Evolutionary conservation across 2,329 filamentous ascomycete genomes (phyloP).

Genomic region (Colletotrichum tropicale): DNA sequence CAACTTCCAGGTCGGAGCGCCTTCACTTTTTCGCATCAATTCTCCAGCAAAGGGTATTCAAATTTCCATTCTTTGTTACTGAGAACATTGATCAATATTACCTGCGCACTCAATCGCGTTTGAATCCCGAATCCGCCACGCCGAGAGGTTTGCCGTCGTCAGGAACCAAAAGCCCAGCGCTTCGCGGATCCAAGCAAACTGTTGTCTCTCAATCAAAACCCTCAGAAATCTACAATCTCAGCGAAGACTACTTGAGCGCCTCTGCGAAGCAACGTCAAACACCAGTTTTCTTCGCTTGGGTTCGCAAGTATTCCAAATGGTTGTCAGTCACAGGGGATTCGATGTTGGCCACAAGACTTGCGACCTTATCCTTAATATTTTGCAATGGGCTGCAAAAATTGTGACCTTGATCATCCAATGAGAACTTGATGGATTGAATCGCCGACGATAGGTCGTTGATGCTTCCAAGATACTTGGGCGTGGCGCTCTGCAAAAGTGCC

Average conservation of each 20-base stretch:
- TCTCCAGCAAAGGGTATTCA: not conserved
- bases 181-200: not conserved
- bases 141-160: not conserved
- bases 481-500: not conserved
- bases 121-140: not conserved
- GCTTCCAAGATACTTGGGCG: not conserved
- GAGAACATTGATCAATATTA: not conserved
- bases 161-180: not conserved
- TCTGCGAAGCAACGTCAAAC: not conserved
- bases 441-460: not conserved
- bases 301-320: not conserved
- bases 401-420: not conserved
- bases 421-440: rapidly evolving
- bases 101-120: not conserved
- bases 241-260: not conserved
- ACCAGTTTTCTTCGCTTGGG: not conserved
- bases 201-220: not conserved
- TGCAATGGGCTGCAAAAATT: not conserved
- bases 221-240: not conserved
- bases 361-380: not conserved
- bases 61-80: not conserved
- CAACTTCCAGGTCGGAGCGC: not conserved
- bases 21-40: not conserved
- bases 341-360: not conserved
- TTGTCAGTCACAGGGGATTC: not conserved